Base-by-base conservation (phyloP, 495 filamentous ascomycete species). In the Xylaria castorea region DNA sequence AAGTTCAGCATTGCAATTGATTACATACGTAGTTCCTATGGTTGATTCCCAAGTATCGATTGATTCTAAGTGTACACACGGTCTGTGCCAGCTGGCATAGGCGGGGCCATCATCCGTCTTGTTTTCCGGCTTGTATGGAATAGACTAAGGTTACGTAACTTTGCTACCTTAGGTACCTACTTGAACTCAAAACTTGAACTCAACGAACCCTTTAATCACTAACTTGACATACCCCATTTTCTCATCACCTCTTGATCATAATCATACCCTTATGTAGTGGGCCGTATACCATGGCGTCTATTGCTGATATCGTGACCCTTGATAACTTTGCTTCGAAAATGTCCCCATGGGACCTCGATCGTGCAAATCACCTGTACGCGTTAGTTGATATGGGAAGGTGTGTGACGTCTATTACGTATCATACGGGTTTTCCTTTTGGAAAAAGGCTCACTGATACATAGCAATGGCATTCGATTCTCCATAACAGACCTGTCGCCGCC, bases 381-480 rank as follows among this genome's bases (percentile, higher is more conserved):
- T 77, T 94, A 9, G 91, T 94, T 62, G 92, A 94, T 73, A 92
- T 94, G 85, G 92, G 91, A 77, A 93, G 91, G 91, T 92, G 83
- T 80, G 79, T 78, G 57, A 42, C 34, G 50, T 61, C 30, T 3
- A 14, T 61, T 38, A 7, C 8, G n/a, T 12, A 22, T 61, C 20
- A 61, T 40, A 12, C 25, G 0, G 12, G 2, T 7, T 32, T 22
- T 58, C 20, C 18, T 3, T 3, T 25, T 25, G 40, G 40, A 18
- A 18, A 12, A 46, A 36, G 50, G 46, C 70, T 72, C 32, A 72
- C 25, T 18, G 36, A 14, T 5, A 40, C 50, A 25, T 51, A 97
- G 95, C 84, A 98, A 98, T 87, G 95, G 94, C 72, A 95, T 98
- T 75, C 94, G 95, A 57, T 97, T 97, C 84, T 95, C 92, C 11